Evolutionary conservation across 495 filamentous ascomycete genomes (phyloP).

Genomic region (Aspergillus sclerotioniger): DNA sequence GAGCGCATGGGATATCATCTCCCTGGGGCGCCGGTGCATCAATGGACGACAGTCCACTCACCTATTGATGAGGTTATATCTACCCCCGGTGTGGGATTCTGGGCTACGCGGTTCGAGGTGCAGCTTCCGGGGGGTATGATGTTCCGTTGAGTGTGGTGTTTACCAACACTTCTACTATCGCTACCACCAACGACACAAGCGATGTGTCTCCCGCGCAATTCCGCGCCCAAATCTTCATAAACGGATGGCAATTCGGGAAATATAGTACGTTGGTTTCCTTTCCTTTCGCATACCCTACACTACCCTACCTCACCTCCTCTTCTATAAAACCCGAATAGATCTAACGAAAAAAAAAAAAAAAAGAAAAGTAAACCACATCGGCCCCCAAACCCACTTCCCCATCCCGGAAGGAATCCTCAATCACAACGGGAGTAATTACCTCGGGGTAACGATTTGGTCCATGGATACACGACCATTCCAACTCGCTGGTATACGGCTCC

Average conservation of each 20-base stretch:
- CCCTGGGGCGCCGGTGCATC: conserved; percentile 50
- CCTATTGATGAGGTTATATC: conserved; percentile 47
- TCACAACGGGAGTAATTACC: conserved; percentile 54
- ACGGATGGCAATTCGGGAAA: conserved; percentile 34
- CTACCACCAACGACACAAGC: no score
- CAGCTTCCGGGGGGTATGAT: conserved; percentile 43
- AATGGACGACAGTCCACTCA: conserved; percentile 34
- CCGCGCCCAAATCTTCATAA: conserved; percentile 35
- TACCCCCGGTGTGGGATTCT: conserved; percentile 56
- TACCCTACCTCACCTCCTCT: no score
- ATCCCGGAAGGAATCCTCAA: conserved; percentile 65
- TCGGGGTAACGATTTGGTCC: conserved; percentile 59
- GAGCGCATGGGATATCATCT: conserved; percentile 69
- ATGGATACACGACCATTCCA: conserved; percentile 32
- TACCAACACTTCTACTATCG: not conserved
- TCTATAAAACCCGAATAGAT: no score
- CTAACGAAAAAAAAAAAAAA: no score
- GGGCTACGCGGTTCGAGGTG: conserved; percentile 54
- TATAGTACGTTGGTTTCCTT: conserved; percentile 12
- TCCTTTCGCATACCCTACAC: not conserved
- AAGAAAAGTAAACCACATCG: conserved; percentile 46
- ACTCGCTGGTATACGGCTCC: not conserved
- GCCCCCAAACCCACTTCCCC: conserved; percentile 62
- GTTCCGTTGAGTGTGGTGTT: conserved; percentile 23
- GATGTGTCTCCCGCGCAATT: conserved; percentile 32